A percentile compares a stretch with the other conserved stretches of the same genome.
Evolutionary conservation across 2,329 filamentous ascomycete genomes (phyloP).

Genomic region (Pseudocercospora macadamiae): DNA sequence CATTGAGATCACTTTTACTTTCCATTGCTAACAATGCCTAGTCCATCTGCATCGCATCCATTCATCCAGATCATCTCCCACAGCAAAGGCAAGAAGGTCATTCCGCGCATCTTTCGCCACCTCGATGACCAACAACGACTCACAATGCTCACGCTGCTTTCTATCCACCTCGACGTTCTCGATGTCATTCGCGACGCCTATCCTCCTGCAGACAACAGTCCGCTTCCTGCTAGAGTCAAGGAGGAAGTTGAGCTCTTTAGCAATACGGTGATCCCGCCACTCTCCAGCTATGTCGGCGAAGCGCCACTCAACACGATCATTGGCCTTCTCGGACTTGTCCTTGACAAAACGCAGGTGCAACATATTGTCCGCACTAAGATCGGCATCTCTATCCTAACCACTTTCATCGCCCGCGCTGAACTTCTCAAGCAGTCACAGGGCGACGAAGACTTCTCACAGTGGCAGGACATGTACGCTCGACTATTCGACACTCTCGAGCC

Average conservation of each 20-base stretch:
- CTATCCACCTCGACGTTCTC: constrained; percentile 87
- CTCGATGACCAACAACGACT: constrained; percentile 90
- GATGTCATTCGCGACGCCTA: constrained; percentile 85
- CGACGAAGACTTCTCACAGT: constrained; percentile 74
- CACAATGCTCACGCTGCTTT: constrained; percentile 93
- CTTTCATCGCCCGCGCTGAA: constrained; percentile 91
- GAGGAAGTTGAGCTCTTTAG: constrained; percentile 94
- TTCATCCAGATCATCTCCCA: constrained; percentile 97
- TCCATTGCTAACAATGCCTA: constrained; percentile 40
- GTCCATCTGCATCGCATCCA: constrained; percentile 72
- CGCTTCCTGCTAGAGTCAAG: constrained; percentile 74
- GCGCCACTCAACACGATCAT: constrained; percentile 89
- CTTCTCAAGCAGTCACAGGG: constrained; percentile 76
- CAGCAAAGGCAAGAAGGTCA: constrained; percentile 92
- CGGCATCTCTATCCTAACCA: constrained; percentile 86
- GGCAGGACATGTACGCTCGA: constrained; percentile 78
- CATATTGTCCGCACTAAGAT: constrained; percentile 84
- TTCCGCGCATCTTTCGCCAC: constrained; percentile 92
- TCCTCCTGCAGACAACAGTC: constrained; percentile 68
- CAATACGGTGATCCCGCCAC: constrained; percentile 81
- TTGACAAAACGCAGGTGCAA: constrained; percentile 79
- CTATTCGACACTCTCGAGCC: constrained; percentile 89
- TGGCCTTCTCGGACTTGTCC: constrained; percentile 82
- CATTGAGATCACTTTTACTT: neutral
- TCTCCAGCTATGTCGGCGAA: constrained; percentile 89